Conservation (phyloP, 257 asterid species). For the Mentha longifolia region DNA sequence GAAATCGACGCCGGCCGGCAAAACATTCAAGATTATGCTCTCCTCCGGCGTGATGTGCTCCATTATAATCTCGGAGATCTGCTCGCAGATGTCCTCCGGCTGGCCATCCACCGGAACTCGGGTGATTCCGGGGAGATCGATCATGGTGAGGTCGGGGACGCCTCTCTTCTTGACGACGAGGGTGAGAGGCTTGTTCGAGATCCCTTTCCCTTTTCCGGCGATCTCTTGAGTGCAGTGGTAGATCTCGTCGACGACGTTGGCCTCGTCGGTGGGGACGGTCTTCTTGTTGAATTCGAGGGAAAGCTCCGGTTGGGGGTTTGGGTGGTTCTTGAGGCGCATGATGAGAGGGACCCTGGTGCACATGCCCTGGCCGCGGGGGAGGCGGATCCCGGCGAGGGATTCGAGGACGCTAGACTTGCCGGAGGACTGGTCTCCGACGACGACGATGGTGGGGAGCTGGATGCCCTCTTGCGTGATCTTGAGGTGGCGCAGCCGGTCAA, state of each 20-base stretch:
- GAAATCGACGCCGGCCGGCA: slow-evolving; percentile 30
- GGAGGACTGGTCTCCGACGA: slow-evolving; percentile 44
- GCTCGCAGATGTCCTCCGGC: slow-evolving; percentile 33
- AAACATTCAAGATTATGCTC: slow-evolving; percentile 20
- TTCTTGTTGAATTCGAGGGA: slow-evolving; percentile 37
- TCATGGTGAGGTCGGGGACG: slow-evolving; percentile 48
- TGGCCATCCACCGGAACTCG: slow-evolving; percentile 49
- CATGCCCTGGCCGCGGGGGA: slow-evolving; percentile 59
- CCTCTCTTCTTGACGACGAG: slow-evolving; percentile 47
- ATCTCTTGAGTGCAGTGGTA: slow-evolving; percentile 34
- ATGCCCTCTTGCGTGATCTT: slow-evolving; percentile 56
- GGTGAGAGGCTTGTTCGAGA: slow-evolving; percentile 38
- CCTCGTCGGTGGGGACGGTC: slow-evolving; percentile 36
- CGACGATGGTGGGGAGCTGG: slow-evolving; percentile 57
- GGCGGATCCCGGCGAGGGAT: slow-evolving; percentile 54
- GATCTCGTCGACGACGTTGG: slow-evolving; percentile 30
- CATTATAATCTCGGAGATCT: slow-evolving; percentile 5
- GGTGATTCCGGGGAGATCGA: slow-evolving; percentile 52
- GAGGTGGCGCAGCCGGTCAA: slow-evolving; percentile 50
- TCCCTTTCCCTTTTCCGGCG: slow-evolving; percentile 45
- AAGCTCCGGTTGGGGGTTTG: slow-evolving; percentile 24
- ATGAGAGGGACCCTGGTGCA: slow-evolving; percentile 56
- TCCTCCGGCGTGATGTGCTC: slow-evolving; percentile 23
- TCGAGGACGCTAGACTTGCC: slow-evolving; percentile 49
- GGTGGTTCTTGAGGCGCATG: slow-evolving; percentile 44